Base-by-base conservation (phyloP, 176 grass and related monocot species). In the barley (Hordeum vulgare) region DNA sequence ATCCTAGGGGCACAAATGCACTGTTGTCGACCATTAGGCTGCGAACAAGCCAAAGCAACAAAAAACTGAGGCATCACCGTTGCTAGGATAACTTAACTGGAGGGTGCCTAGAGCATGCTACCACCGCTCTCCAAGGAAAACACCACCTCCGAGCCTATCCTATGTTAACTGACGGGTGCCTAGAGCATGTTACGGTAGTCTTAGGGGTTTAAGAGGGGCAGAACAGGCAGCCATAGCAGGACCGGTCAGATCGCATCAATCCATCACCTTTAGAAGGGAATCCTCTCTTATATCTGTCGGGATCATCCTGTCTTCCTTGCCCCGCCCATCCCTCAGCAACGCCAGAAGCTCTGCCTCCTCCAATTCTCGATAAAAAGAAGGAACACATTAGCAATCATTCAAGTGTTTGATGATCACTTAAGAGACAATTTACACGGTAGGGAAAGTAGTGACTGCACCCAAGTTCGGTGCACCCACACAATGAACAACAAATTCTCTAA, bases 101-200 rank as follows among this genome's bases (percentile, higher is more conserved):
- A 75, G 45, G 95, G 93, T 5, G 89, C 77, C 2, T 87, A 93
- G 66, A 98, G 92, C 80, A 98, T 90, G n/a, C 84, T 86, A 3
- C 87, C 80, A 0, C 92, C 81, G 44, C 93, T 94, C 76, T 94
- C 95, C 28, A 87, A 25, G 15, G 89, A 68, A 3, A 98, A 36
- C 58, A 98, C 96, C 1, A 95, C 96, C 70, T 98, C 91, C n/a
- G n/a, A n/a, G n/a, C n/a, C n/a, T n/a, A n/a, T n/a, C n/a, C n/a
- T n/a, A n/a, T n/a, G n/a, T n/a, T n/a, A n/a, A n/a, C n/a, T n/a
- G n/a, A n/a, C n/a, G n/a, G n/a, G n/a, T n/a, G n/a, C n/a, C n/a
- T n/a, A n/a, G n/a, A n/a, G n/a, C n/a, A 87, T 91, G 95, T 42
- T 89, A 89, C 64, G 96, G 91, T n/a, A 93, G 93, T 80, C 86